phyloP scores from a whole-genome alignment of 257 asterid species.

The Primulina eburnea region DNA sequence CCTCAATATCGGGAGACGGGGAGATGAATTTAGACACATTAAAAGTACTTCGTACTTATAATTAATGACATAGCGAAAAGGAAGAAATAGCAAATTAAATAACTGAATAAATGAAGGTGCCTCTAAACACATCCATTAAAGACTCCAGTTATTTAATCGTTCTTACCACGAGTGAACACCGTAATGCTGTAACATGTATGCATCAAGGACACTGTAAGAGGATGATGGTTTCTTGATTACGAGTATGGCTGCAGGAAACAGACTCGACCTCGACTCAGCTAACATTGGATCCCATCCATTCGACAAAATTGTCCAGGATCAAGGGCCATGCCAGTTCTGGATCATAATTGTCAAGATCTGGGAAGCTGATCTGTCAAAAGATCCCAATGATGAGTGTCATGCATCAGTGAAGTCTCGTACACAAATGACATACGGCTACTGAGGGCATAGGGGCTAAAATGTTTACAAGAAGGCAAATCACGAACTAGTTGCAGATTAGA shows the following conservation, averaged over 20 bases:
- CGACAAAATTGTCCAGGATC: conserved; percentile 59
- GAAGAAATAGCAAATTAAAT: background rate
- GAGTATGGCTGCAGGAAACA: background rate
- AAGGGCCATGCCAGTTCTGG: conserved; percentile 58
- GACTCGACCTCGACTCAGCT: conserved; percentile 22
- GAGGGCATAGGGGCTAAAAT: background rate
- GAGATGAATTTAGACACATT: background rate
- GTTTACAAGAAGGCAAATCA: too few species aligned
- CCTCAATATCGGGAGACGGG: background rate
- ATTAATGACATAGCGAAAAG: background rate
- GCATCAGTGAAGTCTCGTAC: background rate
- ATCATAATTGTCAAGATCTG: conserved; percentile 49
- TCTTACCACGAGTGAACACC: background rate
- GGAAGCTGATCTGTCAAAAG: conserved; percentile 44
- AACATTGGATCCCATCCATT: conserved; percentile 47
- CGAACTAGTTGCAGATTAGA: background rate
- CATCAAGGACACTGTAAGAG: background rate
- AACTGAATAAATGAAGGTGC: background rate
- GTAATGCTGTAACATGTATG: background rate
- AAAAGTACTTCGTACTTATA: background rate
- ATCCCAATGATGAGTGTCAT: background rate
- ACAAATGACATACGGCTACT: background rate
- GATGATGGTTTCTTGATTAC: background rate
- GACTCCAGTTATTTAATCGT: background rate
- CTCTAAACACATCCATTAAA: background rate